A percentile compares a stretch with the other conserved stretches of the same genome.
phyloP scores from a whole-genome alignment of 768 basidiomycete species.

The Lactarius indigo region DNA sequence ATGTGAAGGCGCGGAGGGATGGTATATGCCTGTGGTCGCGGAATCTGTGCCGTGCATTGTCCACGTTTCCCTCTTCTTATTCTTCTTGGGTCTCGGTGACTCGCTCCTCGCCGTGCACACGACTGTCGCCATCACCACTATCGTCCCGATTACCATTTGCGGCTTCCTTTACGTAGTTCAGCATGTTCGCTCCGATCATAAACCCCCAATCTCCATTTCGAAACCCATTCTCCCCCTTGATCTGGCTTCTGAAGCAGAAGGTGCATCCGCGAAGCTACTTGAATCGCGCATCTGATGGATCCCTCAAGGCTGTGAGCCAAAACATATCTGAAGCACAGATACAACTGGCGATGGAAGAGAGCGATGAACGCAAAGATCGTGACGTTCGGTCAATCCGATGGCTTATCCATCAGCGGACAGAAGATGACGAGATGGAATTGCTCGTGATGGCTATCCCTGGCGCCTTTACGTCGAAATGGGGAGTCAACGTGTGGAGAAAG shows the following conservation, averaged over 20 bases:
- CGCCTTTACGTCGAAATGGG: neutral
- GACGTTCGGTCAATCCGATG: neutral
- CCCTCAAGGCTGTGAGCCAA: too few species aligned
- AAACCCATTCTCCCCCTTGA: neutral
- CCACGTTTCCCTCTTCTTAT: conserved; percentile 46
- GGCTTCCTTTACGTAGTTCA: conserved; percentile 15
- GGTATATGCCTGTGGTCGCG: conserved; percentile 40
- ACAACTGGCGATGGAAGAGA: too few species aligned
- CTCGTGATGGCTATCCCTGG: neutral
- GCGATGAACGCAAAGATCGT: neutral
- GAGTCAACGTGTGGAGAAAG: neutral
- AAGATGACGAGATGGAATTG: conserved; percentile 3
- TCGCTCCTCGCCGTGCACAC: conserved; percentile 37
- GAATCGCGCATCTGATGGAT: neutral
- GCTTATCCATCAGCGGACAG: neutral
- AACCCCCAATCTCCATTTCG: conserved; percentile 8
- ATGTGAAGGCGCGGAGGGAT: conserved; percentile 38
- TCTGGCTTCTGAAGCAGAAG: too few species aligned
- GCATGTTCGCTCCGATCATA: conserved; percentile 1
- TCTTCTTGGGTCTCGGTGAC: conserved; percentile 46
- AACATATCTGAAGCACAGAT: too few species aligned
- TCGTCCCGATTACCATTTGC: conserved; percentile 10
- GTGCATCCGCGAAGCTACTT: neutral
- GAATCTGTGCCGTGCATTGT: conserved; percentile 45
- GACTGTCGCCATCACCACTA: conserved; percentile 3